phyloP scores from a whole-genome alignment of 176 grass and related monocot genomes.

The Dactylis glomerata region DNA sequence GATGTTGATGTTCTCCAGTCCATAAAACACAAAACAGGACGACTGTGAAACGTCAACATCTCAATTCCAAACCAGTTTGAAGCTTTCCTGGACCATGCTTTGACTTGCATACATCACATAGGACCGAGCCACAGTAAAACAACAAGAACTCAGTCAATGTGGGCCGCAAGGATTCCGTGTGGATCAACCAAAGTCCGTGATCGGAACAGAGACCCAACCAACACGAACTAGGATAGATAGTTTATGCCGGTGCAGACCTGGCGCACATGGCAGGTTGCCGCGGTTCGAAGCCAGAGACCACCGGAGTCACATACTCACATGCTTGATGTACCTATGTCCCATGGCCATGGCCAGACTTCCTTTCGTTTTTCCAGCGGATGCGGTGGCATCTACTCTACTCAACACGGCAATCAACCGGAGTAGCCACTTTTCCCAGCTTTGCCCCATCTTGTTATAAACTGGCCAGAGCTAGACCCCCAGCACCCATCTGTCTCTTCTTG shows the following conservation, averaged over 20 bases:
- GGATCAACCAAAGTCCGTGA: conserved; percentile 21
- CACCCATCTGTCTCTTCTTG: conserved; percentile 25
- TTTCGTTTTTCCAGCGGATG: background rate
- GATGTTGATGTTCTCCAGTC: background rate
- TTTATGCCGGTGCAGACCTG: background rate
- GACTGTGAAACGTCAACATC: background rate
- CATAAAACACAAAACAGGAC: background rate
- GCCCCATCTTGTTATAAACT: conserved; percentile 18
- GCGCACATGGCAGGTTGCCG: conserved; percentile 50
- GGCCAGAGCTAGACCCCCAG: background rate
- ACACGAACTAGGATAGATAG: background rate
- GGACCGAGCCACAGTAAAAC: background rate
- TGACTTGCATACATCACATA: conserved; percentile 6
- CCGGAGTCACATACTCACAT: conserved; percentile 6
- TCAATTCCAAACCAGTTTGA: background rate
- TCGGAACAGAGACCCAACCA: conserved; percentile 29
- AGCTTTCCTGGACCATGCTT: background rate
- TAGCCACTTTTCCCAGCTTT: background rate
- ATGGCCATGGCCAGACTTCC: background rate
- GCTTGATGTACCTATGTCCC: background rate
- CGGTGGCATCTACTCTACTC: conserved; percentile 28
- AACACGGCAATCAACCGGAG: conserved; percentile 12
- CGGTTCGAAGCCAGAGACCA: conserved; percentile 33
- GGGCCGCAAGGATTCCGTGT: background rate
- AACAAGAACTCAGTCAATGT: conserved; percentile 2